Conservation (phyloP, 495 filamentous ascomycete species). For the Schizothecium vesticola region DNA sequence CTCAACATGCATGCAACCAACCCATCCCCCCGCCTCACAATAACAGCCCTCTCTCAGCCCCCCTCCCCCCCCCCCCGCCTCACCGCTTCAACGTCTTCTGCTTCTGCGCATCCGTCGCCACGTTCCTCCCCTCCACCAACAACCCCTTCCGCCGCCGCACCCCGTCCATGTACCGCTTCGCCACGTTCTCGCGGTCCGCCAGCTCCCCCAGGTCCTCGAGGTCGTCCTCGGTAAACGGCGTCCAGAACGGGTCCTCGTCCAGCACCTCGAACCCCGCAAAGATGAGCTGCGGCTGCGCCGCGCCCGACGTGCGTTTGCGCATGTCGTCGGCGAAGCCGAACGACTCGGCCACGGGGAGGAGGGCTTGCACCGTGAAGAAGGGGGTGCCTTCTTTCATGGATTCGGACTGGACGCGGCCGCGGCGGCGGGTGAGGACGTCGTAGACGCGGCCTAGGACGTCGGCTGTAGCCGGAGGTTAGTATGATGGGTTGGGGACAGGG, state of each 20-base stretch:
- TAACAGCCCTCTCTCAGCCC: too few species aligned
- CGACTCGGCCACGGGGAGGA: slow-evolving; percentile 85
- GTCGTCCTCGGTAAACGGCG: slow-evolving; percentile 92
- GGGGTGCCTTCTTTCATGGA: slow-evolving; percentile 91
- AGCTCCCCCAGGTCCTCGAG: slow-evolving; percentile 92
- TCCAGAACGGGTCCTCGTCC: slow-evolving; percentile 95
- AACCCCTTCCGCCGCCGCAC: slow-evolving; percentile 82
- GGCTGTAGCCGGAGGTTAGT: slow-evolving; percentile 42
- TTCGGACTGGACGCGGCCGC: slow-evolving; percentile 84
- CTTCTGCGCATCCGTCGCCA: slow-evolving; percentile 85
- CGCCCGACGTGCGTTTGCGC: slow-evolving; percentile 85
- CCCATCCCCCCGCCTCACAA: too few species aligned
- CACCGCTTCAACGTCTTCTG: slow-evolving; percentile 98
- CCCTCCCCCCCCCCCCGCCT: background rate
- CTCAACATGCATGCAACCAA: too few species aligned
- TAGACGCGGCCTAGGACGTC: slow-evolving; percentile 95
- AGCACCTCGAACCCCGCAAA: slow-evolving; percentile 89
- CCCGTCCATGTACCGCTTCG: slow-evolving; percentile 89
- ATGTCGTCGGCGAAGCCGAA: slow-evolving; percentile 97
- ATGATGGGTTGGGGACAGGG: background rate
- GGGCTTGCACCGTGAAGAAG: slow-evolving; percentile 85
- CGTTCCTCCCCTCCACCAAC: slow-evolving; percentile 66
- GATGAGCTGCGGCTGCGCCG: slow-evolving; percentile 84
- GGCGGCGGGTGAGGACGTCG: slow-evolving; percentile 83
- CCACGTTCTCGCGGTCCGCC: slow-evolving; percentile 90